A percentile compares a stretch with the other conserved stretches of the same genome.
Conservation (phyloP, 2,329 filamentous ascomycete genomes). For the Aspergillus terreus region DNA sequence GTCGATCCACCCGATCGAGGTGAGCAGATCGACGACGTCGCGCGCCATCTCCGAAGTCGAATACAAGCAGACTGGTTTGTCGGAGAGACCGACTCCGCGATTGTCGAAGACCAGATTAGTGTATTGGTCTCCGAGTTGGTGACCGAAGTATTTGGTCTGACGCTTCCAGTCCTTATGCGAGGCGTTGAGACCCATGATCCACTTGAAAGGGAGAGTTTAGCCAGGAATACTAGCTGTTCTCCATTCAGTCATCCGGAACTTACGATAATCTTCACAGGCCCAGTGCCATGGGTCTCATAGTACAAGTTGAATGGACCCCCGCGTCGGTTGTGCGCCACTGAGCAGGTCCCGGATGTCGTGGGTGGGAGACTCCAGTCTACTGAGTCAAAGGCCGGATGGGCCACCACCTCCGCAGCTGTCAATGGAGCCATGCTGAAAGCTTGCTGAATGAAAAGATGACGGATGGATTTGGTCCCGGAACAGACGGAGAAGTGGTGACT, state of each 20-base stretch:
- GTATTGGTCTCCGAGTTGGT: conserved; percentile 64
- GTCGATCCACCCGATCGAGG: conserved; percentile 65
- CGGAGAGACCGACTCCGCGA: conserved; percentile 75
- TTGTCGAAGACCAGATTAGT: conserved; percentile 78
- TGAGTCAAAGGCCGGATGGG: conserved; percentile 29
- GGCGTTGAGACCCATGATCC: conserved; percentile 76
- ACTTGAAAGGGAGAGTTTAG: conserved; percentile 44
- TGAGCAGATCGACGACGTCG: conserved; percentile 67
- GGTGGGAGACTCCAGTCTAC: conserved; percentile 55
- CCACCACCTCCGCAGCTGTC: conserved; percentile 27
- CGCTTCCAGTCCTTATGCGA: conserved; percentile 71
- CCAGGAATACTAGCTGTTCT: not conserved
- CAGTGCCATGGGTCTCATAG: conserved; percentile 77
- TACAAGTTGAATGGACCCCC: conserved; percentile 72
- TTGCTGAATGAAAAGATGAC: too few species aligned
- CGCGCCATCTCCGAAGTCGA: conserved; percentile 80
- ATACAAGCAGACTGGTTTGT: conserved; percentile 74
- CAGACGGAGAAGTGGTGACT: too few species aligned
- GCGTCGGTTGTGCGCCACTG: conserved; percentile 61
- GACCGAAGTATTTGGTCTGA: conserved; percentile 78
- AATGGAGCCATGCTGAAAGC: conserved; percentile 19
- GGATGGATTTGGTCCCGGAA: too few species aligned
- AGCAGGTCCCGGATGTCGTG: conserved; percentile 55
- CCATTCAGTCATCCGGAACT: conserved; percentile 32
- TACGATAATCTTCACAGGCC: conserved; percentile 69